phyloP scores from a whole-genome alignment of 2,329 filamentous ascomycete species.

The Alternaria sp. region DNA sequence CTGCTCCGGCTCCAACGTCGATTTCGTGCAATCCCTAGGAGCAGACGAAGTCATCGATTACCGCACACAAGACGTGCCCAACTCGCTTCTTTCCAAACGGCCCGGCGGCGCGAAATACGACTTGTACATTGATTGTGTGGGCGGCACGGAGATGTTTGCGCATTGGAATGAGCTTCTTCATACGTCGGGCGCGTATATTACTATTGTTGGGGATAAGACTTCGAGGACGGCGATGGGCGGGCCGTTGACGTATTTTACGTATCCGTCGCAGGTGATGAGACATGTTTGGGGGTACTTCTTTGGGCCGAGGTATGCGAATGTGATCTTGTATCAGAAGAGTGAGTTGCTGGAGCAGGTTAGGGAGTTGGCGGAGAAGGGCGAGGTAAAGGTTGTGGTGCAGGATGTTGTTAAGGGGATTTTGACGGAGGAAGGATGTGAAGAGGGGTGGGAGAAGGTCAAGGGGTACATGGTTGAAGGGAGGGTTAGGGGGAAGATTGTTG shows the following conservation, averaged over 20 bases:
- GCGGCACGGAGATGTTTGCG: conserved; percentile 56
- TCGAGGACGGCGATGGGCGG: conserved; percentile 49
- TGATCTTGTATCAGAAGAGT: conserved; percentile 30
- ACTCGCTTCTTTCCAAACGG: conserved; percentile 40
- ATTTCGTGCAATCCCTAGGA: conserved; percentile 55
- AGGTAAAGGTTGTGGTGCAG: conserved; percentile 33
- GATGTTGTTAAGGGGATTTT: conserved; percentile 37
- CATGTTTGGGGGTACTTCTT: conserved; percentile 30
- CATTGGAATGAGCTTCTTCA: conserved; percentile 36
- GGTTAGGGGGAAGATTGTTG: conserved; percentile 40
- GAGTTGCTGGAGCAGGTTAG: conserved; percentile 32
- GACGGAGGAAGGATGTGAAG: conserved; percentile 18
- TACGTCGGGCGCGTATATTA: conserved; percentile 50
- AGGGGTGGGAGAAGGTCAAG: conserved; percentile 33
- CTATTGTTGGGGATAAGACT: conserved; percentile 49
- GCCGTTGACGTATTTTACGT: conserved; percentile 40
- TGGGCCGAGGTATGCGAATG: conserved; percentile 40
- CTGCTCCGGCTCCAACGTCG: conserved; percentile 57
- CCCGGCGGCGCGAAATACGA: conserved; percentile 47
- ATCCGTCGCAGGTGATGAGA: conserved; percentile 33
- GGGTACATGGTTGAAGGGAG: conserved; percentile 35
- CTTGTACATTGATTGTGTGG: conserved; percentile 59
- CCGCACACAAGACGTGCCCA: conserved; percentile 37
- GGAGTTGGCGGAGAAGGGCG: conserved; percentile 26
- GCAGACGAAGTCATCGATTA: conserved; percentile 56